A percentile compares a stretch with the other conserved stretches of the same genome.
These are phyloP conservation scores for Whalleya microplaca DNA, from an alignment of 2,329 filamentous ascomycete species.

Conservation along the genomic window DNA sequence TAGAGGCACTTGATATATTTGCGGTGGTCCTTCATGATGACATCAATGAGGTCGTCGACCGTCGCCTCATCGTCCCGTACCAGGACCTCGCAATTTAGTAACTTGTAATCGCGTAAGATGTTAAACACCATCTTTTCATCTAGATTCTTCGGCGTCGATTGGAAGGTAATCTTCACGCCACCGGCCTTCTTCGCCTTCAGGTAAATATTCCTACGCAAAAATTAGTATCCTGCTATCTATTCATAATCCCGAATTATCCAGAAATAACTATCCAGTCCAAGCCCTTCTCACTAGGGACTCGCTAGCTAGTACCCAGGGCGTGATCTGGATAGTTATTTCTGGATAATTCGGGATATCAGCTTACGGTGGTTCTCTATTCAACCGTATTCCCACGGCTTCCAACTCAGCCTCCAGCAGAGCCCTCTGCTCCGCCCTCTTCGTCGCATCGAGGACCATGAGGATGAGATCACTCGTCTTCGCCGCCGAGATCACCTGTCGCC, in stretches of 20 bases:
- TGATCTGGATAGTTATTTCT: slow-evolving; percentile 9
- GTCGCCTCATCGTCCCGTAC: slow-evolving; percentile 94
- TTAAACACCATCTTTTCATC: slow-evolving; percentile 99
- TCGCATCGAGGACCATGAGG: slow-evolving; percentile 95
- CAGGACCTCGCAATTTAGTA: slow-evolving; percentile 95
- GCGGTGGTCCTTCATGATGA: slow-evolving; percentile 98
- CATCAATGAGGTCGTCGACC: slow-evolving; percentile 97
- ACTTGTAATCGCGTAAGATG: slow-evolving; percentile 97
- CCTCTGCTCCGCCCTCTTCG: slow-evolving; percentile 92
- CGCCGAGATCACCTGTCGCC: slow-evolving; percentile 93
- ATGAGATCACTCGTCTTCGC: slow-evolving; percentile 98
- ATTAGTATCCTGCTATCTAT: slow-evolving; percentile 15
- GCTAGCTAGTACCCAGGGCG: not conserved
- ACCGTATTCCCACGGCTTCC: slow-evolving; percentile 89
- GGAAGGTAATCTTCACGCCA: slow-evolving; percentile 98
- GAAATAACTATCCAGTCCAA: not conserved
- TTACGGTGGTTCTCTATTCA: slow-evolving; percentile 90
- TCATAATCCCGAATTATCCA: not conserved
- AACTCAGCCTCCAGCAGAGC: slow-evolving; percentile 88
- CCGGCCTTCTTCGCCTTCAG: slow-evolving; percentile 94
- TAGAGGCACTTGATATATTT: slow-evolving; percentile 97
- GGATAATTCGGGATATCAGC: slow-evolving; percentile 31
- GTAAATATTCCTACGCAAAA: slow-evolving; percentile 81
- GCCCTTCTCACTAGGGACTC: no score
- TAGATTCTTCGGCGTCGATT: slow-evolving; percentile 81